Conservation (phyloP, 2,329 filamentous ascomycete genomes). For the Penicillium sp. region DNA sequence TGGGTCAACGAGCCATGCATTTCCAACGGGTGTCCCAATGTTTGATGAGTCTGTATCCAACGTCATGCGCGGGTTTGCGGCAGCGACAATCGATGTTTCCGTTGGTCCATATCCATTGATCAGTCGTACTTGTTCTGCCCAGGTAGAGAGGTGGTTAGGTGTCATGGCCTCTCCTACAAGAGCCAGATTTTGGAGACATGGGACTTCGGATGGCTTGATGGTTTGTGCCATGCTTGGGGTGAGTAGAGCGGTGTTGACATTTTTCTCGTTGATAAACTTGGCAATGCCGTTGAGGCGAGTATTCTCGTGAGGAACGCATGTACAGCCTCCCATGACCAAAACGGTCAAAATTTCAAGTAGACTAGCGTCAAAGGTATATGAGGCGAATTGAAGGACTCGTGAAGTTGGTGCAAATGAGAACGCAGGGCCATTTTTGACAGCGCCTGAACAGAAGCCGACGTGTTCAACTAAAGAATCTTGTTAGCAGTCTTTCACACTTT, state of each 20-base stretch:
- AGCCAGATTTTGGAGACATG: constrained; percentile 37
- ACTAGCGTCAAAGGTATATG: constrained; percentile 53
- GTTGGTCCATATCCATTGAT: constrained; percentile 15
- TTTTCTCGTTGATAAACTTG: constrained; percentile 48
- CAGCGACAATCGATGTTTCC: constrained; percentile 14
- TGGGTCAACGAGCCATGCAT: constrained; percentile 44
- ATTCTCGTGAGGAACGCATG: constrained; percentile 54
- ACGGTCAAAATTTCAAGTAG: constrained; percentile 55
- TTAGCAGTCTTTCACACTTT: constrained; percentile 26
- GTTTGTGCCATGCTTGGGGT: constrained; percentile 56
- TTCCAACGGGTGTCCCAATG: constrained; percentile 35
- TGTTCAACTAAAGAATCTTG: constrained; percentile 47
- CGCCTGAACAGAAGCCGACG: constrained; percentile 48
- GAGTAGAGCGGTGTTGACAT: constrained; percentile 54
- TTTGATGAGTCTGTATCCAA: constrained; percentile 24
- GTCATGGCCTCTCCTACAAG: constrained; percentile 43
- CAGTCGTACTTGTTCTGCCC: constrained; percentile 7
- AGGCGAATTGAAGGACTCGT: constrained; percentile 57
- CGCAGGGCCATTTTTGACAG: constrained; percentile 44
- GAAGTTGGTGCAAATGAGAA: constrained; percentile 41
- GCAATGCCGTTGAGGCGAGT: constrained; percentile 32
- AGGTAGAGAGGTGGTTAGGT: constrained; percentile 26
- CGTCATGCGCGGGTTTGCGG: constrained; percentile 7
- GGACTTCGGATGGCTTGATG: constrained; percentile 24
- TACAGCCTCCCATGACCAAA: constrained; percentile 53